Evolutionary conservation across 176 grass and related monocot genomes (phyloP).

Genomic region (Raddia distichophylla): DNA sequence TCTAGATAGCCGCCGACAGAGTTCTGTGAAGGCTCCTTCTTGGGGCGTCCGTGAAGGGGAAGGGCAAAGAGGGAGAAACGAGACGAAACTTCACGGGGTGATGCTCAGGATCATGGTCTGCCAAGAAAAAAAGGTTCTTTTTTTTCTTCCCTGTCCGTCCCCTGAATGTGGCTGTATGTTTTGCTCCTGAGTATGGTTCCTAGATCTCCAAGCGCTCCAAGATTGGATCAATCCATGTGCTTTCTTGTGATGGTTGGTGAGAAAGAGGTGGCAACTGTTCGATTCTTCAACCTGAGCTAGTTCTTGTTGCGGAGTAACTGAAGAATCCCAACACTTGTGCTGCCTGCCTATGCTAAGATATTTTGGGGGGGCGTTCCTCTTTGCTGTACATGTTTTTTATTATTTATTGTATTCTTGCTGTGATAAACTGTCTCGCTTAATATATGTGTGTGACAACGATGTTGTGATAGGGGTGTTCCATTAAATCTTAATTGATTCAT

Average conservation of each 20-base stretch:
- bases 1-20: background rate
- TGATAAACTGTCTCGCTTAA: background rate
- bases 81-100: background rate
- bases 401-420: background rate
- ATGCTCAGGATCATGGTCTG: background rate
- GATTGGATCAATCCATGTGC: conserved; percentile 2
- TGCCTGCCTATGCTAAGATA: background rate
- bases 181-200: background rate
- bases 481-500: background rate
- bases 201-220: conserved; percentile 7
- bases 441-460: background rate
- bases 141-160: background rate
- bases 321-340: background rate
- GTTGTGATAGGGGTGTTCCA: background rate
- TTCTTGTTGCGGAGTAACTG: background rate
- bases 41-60: conserved; percentile 4
- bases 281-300: background rate
- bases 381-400: background rate
- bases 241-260: background rate
- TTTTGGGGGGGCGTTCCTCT: background rate
- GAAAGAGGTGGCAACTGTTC: background rate
- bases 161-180: background rate
- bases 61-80: background rate
- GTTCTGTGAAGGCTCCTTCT: background rate
- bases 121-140: conserved; percentile 17